Evolutionary conservation across 257 asterid species (phyloP).

Genomic region (Penstemon eatonii): DNA sequence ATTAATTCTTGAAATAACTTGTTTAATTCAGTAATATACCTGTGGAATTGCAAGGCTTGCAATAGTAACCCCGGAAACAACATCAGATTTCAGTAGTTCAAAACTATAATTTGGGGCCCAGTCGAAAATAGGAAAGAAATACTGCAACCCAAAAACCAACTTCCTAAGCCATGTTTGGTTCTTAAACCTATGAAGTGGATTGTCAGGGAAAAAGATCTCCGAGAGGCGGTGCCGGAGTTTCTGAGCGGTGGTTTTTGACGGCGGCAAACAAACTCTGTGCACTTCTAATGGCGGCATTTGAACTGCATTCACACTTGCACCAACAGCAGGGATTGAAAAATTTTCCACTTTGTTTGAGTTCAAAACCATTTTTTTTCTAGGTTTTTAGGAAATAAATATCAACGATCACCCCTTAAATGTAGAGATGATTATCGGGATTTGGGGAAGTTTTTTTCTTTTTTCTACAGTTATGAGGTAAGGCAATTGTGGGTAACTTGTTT

Average conservation of each 20-base stretch:
- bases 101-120: slow-evolving; percentile 73
- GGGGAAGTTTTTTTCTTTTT: background rate
- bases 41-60: slow-evolving; percentile 95
- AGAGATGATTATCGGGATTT: background rate
- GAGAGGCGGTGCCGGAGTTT: slow-evolving; percentile 68
- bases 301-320: slow-evolving; percentile 15
- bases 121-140: slow-evolving; percentile 69
- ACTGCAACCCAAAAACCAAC: slow-evolving; percentile 63
- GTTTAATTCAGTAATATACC: slow-evolving; percentile 28
- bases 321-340: slow-evolving; percentile 34
- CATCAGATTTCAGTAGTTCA: slow-evolving; percentile 56
- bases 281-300: slow-evolving; percentile 38
- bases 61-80: slow-evolving; percentile 79
- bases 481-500: slow-evolving; percentile 1
- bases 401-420: background rate
- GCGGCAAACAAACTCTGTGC: slow-evolving; percentile 75
- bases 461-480: slow-evolving; percentile 5
- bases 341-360: slow-evolving; percentile 59
- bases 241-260: slow-evolving; percentile 55
- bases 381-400: background rate
- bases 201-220: slow-evolving; percentile 90
- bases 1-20: background rate
- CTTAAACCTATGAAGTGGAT: slow-evolving; percentile 80
- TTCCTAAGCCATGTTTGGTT: slow-evolving; percentile 56
- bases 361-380: slow-evolving; percentile 39